Evolutionary conservation across 176 grass and related monocot species (phyloP).

Genomic region (Zoysia pacifica): DNA sequence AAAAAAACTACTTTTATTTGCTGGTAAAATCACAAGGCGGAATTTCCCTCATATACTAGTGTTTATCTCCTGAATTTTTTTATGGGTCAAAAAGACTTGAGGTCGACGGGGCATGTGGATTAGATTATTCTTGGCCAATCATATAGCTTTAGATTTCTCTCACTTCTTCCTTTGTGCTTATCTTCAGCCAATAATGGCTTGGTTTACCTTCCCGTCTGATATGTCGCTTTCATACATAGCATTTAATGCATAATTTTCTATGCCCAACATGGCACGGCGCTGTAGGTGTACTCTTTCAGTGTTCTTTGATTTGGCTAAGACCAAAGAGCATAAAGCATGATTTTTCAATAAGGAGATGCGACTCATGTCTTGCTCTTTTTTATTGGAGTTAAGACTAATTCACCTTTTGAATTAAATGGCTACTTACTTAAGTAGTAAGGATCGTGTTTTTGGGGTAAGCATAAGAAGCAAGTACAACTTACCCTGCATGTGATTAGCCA

Average conservation of each 20-base stretch:
- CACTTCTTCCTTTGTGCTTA: slow-evolving; percentile 30
- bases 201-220: slow-evolving; percentile 4
- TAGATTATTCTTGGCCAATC: slow-evolving; percentile 42
- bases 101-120: slow-evolving; percentile 31
- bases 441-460: neutral
- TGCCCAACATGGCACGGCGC: slow-evolving; percentile 38
- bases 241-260: slow-evolving; percentile 37
- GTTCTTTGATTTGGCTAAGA: slow-evolving; percentile 43
- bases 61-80: slow-evolving; percentile 23
- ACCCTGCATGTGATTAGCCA: neutral
- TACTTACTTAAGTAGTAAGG: neutral
- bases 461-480: neutral
- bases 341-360: slow-evolving; percentile 38
- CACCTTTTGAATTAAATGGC: slow-evolving; percentile 16
- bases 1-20: slow-evolving; percentile 10
- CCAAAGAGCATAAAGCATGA: slow-evolving; percentile 9
- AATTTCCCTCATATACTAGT: slow-evolving; percentile 31
- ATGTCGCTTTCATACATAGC: slow-evolving; percentile 38
- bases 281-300: slow-evolving; percentile 38
- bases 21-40: neutral
- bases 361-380: slow-evolving; percentile 18
- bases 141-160: slow-evolving; percentile 34
- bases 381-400: neutral
- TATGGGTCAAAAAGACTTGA: slow-evolving; percentile 24
- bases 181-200: slow-evolving; percentile 49